These are phyloP conservation scores for Rheum nobile DNA, from an alignment of 148 eudicot genomes.

Conservation along the genomic window DNA sequence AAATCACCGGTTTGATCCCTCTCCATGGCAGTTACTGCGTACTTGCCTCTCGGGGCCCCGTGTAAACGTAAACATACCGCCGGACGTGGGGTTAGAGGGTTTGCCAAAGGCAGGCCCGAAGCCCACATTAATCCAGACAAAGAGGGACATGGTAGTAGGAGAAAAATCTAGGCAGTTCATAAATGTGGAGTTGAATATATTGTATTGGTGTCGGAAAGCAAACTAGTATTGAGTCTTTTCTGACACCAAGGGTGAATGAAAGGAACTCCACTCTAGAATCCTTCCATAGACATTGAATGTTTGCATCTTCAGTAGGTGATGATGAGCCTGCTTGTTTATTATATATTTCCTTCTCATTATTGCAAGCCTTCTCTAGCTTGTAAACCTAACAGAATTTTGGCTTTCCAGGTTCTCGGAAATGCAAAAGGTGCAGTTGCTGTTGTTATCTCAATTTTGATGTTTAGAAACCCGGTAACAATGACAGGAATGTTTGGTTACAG, in stretches of 20 bases:
- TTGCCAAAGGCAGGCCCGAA: too few species aligned
- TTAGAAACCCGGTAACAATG: conserved; percentile 34
- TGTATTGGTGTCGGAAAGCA: background rate
- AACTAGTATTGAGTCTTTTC: background rate
- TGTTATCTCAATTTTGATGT: conserved; percentile 38
- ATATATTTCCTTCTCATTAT: background rate
- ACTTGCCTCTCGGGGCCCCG: too few species aligned
- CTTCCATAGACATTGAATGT: background rate
- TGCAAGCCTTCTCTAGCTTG: background rate
- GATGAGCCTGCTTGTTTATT: background rate
- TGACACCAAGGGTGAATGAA: background rate
- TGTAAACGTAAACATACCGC: too few species aligned
- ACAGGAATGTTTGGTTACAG: conserved; percentile 41
- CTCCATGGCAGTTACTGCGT: too few species aligned
- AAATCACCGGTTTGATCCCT: too few species aligned
- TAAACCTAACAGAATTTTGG: background rate
- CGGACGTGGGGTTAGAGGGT: too few species aligned
- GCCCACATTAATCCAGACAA: too few species aligned
- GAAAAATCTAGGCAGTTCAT: too few species aligned
- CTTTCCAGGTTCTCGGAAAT: conserved; percentile 23
- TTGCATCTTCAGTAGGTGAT: background rate
- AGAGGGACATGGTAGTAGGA: too few species aligned
- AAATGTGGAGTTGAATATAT: too few species aligned
- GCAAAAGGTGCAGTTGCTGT: conserved; percentile 50
- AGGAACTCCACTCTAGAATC: background rate